phyloP scores from a whole-genome alignment of 305 asterid species.

The Solanum hybrid region DNA sequence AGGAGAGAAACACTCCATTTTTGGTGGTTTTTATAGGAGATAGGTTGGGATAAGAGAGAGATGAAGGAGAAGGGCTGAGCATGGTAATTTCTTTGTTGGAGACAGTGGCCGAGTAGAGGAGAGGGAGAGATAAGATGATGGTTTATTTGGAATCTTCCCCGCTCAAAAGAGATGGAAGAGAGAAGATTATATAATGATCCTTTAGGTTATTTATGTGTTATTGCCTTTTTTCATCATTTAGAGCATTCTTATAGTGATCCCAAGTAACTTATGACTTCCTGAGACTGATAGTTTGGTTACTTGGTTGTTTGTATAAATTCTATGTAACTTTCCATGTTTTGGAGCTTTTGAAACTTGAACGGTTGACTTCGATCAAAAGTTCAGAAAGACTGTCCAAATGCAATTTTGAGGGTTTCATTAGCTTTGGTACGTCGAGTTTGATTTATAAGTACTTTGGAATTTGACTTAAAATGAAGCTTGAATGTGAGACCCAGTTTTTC shows the following conservation, averaged over 20 bases:
- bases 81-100: too few relatives aligned
- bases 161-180: neutral
- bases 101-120: neutral
- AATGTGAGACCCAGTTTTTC: neutral
- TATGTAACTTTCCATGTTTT: neutral
- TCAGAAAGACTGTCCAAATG: neutral
- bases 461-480: neutral
- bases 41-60: neutral
- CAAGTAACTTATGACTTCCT: neutral
- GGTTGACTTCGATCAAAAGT: neutral
- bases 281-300: neutral
- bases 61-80: neutral
- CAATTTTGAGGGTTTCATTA: neutral
- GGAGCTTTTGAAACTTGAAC: neutral
- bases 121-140: neutral
- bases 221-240: neutral
- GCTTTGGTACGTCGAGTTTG: neutral
- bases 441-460: neutral
- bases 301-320: neutral
- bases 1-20: neutral
- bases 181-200: neutral
- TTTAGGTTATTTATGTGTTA: neutral
- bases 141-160: neutral
- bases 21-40: neutral
- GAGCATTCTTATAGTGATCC: neutral